A percentile compares a stretch with the other conserved stretches of the same genome.
These are phyloP conservation scores for Phaeosphaeria sp. DNA, from an alignment of 2,329 filamentous ascomycete species.

Conservation along the genomic window DNA sequence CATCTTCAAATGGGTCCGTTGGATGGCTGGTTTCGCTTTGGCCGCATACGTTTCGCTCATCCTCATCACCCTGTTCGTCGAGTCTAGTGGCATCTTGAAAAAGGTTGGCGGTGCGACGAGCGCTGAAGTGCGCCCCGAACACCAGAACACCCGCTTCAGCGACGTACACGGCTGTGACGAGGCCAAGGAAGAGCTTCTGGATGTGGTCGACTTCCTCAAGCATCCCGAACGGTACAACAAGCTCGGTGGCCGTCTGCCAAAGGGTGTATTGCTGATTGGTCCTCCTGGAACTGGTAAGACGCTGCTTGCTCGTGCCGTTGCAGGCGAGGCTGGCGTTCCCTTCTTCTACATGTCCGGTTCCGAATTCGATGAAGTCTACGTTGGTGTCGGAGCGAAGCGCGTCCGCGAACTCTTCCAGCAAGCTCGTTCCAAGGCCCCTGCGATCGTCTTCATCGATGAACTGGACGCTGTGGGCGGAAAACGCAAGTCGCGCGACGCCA, in stretches of 20 bases:
- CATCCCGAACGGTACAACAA: slow-evolving; percentile 93
- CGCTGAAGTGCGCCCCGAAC: slow-evolving; percentile 89
- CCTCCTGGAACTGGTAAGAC: slow-evolving; percentile 98
- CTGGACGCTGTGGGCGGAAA: slow-evolving; percentile 93
- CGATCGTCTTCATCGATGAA: slow-evolving; percentile 96
- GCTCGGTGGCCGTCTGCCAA: slow-evolving; percentile 94
- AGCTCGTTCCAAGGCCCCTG: slow-evolving; percentile 83
- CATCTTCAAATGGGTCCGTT: slow-evolving; percentile 92
- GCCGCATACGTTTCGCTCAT: slow-evolving; percentile 81
- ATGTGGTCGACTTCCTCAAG: slow-evolving; percentile 94
- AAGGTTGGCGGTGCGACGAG: slow-evolving; percentile 75
- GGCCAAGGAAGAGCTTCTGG: slow-evolving; percentile 96
- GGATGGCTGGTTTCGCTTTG: slow-evolving; percentile 78
- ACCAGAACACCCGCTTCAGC: slow-evolving; percentile 87
- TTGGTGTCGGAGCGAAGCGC: slow-evolving; percentile 94
- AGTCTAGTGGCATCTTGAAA: slow-evolving; percentile 79
- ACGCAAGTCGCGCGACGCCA: slow-evolving; percentile 88
- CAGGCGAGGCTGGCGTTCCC: slow-evolving; percentile 94
- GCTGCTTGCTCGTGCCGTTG: slow-evolving; percentile 90
- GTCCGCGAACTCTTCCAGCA: slow-evolving; percentile 90
- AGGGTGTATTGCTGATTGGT: slow-evolving; percentile 92
- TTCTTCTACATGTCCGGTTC: slow-evolving; percentile 99
- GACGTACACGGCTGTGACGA: slow-evolving; percentile 98
- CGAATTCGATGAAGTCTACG: slow-evolving; percentile 98
- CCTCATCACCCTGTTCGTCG: slow-evolving; percentile 80